Base-by-base conservation (phyloP, 2,329 filamentous ascomycete genomes). In the Raffaelea ambrosiae region DNA sequence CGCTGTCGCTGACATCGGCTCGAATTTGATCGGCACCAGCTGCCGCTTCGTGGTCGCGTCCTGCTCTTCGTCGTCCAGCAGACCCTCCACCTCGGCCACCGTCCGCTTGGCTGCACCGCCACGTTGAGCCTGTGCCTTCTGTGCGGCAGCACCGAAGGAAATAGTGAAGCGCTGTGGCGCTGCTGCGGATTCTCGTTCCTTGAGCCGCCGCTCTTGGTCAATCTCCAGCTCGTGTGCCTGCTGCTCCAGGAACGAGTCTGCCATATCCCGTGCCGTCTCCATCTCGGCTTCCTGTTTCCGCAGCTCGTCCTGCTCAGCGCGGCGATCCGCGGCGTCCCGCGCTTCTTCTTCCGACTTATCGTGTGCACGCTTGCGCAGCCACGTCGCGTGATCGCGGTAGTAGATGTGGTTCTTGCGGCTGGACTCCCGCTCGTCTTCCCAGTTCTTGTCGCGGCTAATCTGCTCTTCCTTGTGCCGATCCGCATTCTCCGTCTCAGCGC, bases 21-120 rank as follows among this genome's bases (percentile, higher is more conserved):
- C 86, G 63, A 88, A 88, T 60, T 88, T 84, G 63, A 93, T 90
- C 3, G 88, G 86, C 33, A 93, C 76, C 45, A 95, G 81, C 49
- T 83, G 84, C 8, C 88, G 80, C 65, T 84, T 78, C 20, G 77
- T 76, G 44, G 74, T 42, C n/a, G 42, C 70, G 44, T 85, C 79
- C 53, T 93, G 86, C 61, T 97, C 93, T 65, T 97, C 93, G 65
- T 97, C 90, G 67, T 97, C 93, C 54, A 98, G 73, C 1, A 98
- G 73, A 29, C 88, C 88, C 70, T 97, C 93, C 48, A 98, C 88
- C 62, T 98, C 93, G 48, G 89, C 89, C 52, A 95, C 84, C 0
- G 88, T 95, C 51, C 89, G 84, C 51, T 87, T 79, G 49, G 78
- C 73, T 0, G 78, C 69, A 14, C 73, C 73, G 1, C 68, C 68